Conservation (phyloP, 2,329 filamentous ascomycete genomes). For the Nigrograna mackinnonii region DNA sequence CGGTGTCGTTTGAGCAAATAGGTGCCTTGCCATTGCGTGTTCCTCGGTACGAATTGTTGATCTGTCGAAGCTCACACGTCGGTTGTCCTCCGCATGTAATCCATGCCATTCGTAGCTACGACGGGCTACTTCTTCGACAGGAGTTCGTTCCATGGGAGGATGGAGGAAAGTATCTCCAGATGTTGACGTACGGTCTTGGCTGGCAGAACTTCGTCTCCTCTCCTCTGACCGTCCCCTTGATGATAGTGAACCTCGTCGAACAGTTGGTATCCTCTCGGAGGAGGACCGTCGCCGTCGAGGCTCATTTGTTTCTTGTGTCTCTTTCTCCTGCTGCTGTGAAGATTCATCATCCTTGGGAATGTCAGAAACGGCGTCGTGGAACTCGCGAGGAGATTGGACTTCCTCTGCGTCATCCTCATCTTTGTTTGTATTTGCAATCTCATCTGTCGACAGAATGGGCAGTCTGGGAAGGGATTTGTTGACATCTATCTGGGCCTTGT, state of each 20-base stretch:
- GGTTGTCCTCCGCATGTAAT: slow-evolving; percentile 30
- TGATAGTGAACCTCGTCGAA: slow-evolving; percentile 26
- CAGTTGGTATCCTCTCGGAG: slow-evolving; percentile 19
- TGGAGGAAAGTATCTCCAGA: slow-evolving; percentile 25
- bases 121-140: slow-evolving; percentile 32
- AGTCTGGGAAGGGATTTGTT: slow-evolving; percentile 27
- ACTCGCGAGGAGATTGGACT: slow-evolving; percentile 21
- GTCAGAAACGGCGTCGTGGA: slow-evolving; percentile 17
- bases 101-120: slow-evolving; percentile 33
- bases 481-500: slow-evolving; percentile 8
- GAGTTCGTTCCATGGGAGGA: slow-evolving; percentile 26
- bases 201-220: slow-evolving; percentile 26
- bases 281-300: slow-evolving; percentile 3
- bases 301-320: background rate
- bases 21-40: slow-evolving; percentile 46
- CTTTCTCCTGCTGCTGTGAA: background rate
- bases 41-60: slow-evolving; percentile 42
- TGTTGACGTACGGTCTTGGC: slow-evolving; percentile 31
- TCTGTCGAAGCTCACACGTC: slow-evolving; percentile 42
- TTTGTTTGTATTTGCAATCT: slow-evolving; percentile 1
- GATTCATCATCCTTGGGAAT: background rate
- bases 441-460: slow-evolving; percentile 11
- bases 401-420: slow-evolving; percentile 15
- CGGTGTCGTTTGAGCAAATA: slow-evolving; percentile 53
- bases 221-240: slow-evolving; percentile 32